Base-by-base conservation (phyloP, 176 grass and related monocot species). In the Cenchrus fungigraminus region DNA sequence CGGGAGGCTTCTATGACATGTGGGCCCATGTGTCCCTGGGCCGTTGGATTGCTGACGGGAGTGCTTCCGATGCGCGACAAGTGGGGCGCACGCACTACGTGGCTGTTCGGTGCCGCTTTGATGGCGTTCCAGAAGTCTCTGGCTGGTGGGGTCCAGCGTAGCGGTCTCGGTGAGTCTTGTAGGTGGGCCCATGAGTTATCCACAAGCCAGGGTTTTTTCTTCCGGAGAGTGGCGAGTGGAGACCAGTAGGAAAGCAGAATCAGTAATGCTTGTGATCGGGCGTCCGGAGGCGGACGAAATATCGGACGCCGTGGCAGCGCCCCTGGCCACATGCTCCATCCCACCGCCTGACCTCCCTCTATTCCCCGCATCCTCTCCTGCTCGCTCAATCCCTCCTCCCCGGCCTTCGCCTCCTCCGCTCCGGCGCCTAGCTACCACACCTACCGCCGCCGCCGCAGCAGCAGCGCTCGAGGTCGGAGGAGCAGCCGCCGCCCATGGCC, bases 1-100 rank as follows among this genome's bases (percentile, higher is more conserved):
- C 94, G 12, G 15, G 94, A 92, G 29, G 15, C 9, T 92, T 88
- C 94, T 17, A 46, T 82, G 79, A 82, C 79, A 82, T 59, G 79
- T 20, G 79, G 79, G 52, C 0, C 20, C 1, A 1, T 0, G 0
- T 1, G 0, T 4, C 57, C 9, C 0, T 8, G 13, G 0, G 15
- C 79, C 79, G 66, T 82, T 19, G 32, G 79, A 82, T 82, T 51
- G 6, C 25, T 19, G 2, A 42, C 11, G n/a, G 4, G 4, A 69
- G 19, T 7, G 79, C 79, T 43, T 28, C 52, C 65, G 52, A 58
- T 70, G 79, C 37, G 37, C 40, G 66, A 57, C 52, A 2, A 13
- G 28, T 71, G 66, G 57, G 2, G 5, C 34, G 32, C 16, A 4
- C 4, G 31, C 31, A 32, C 31, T 32, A 32, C 31, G 31, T 3